Base-by-base conservation (phyloP, 805 yeast genomes). In the Wickerhamiella nectarea region DNA sequence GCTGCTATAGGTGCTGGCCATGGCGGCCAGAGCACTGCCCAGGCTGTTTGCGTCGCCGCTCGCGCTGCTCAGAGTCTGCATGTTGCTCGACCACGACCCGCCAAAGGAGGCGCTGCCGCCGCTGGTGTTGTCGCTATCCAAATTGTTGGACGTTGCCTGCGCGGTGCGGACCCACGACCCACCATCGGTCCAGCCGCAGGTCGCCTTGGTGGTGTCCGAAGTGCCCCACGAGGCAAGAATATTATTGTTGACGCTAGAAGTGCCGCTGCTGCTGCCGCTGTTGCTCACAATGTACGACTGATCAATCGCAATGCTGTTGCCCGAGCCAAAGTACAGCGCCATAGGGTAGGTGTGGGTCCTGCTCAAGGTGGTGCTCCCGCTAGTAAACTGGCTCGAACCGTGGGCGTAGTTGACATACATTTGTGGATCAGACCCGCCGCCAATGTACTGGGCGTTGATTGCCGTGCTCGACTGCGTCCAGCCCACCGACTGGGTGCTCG, bases 301-400 rank as follows among this genome's bases (percentile, higher is more conserved):
- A 19, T 40, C 43, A 18, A 40, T 7, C 9, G 34, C 38, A 11
- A 40, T 34, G 12, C 22, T 19, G 26, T 12, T 18, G n/a, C 25
- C 20, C 6, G 42, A 11, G 4, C 38, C 37, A 12, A 40, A 21
- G 24, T 34, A 34, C 17, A 33, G 4, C 3, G 31, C 37, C 12
- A 40, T 24, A 7, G 43, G 43, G 38, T 31, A 40, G 38, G 33
- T 36, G 22, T 40, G 34, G 14, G 18, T 28, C 31, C 42, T 36
- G 6, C 20, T n/a, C 18, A 19, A 17, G 22, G 15, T 31, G n/a
- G 19, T 26, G 20, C 26, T 12, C 22, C 36, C 42, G 22, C 24
- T 20, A 11, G 18, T 2, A n/a, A 20, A 39, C n/a, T 21, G 2
- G 42, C 36, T 14, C 15, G n/a, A 18, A 3, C 42, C 42, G 28